A percentile compares a stretch with the other conserved stretches of the same genome.
Conservation (phyloP, 257 asterid genomes). For the Petunia axillaris region DNA sequence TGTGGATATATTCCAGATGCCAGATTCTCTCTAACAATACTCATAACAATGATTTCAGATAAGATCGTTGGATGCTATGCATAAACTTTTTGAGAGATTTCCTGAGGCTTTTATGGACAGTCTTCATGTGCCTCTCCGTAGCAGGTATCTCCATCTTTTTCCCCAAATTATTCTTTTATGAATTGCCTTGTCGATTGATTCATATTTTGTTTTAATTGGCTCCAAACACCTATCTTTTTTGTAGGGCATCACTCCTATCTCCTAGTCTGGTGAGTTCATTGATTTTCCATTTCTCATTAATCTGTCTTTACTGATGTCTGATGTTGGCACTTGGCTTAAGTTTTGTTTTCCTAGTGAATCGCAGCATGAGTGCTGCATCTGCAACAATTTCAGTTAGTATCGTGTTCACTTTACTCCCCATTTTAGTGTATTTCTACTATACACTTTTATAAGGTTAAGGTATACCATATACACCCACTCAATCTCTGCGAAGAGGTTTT, state of each 20-base stretch:
- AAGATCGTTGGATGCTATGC: slow-evolving; percentile 93
- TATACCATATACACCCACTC: neutral
- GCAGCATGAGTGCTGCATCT: neutral
- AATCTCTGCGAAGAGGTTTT: neutral
- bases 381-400: slow-evolving; percentile 18
- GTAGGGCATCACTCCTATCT: slow-evolving; percentile 70
- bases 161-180: neutral
- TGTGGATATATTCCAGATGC: slow-evolving; percentile 16
- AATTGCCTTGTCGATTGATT: slow-evolving; percentile 13
- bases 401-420: neutral
- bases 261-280: slow-evolving; percentile 66
- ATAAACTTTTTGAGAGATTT: slow-evolving; percentile 87
- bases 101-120: slow-evolving; percentile 92
- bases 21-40: slow-evolving; percentile 11
- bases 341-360: neutral
- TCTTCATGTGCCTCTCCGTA: slow-evolving; percentile 65
- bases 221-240: slow-evolving; percentile 39
- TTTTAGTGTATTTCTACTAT: slow-evolving; percentile 17
- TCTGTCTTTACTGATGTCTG: slow-evolving; percentile 4
- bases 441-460: neutral
- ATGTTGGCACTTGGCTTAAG: neutral
- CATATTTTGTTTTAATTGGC: slow-evolving; percentile 4
- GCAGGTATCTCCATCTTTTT: slow-evolving; percentile 48
- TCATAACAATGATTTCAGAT: slow-evolving; percentile 60
- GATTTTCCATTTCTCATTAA: slow-evolving; percentile 20